These are phyloP conservation scores for Nymphaea thermarum DNA, from an alignment of 164 flowering plant genomes.

Conservation along the genomic window DNA sequence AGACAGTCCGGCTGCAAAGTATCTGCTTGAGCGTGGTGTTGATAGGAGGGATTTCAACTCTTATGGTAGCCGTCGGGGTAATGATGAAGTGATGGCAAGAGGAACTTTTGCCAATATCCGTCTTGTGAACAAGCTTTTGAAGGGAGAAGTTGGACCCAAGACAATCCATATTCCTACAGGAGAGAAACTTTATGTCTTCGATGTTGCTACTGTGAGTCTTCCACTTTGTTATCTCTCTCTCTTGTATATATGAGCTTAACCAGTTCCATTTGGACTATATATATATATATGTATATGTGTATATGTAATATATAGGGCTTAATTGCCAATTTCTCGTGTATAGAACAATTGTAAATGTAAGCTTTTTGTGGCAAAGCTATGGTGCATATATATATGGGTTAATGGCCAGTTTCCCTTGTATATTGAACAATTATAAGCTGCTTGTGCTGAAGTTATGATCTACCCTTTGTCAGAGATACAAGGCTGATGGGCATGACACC, in stretches of 20 bases:
- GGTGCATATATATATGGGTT: too few relatives aligned
- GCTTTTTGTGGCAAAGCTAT: too few relatives aligned
- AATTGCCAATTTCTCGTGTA: too few relatives aligned
- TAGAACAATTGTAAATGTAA: too few relatives aligned
- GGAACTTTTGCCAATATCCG: constrained; percentile 76
- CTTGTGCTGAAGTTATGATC: background rate
- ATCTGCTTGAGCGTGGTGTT: constrained; percentile 54
- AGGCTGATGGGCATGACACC: constrained; percentile 43
- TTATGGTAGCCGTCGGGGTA: constrained; percentile 74
- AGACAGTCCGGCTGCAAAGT: constrained; percentile 69
- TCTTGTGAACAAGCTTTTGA: constrained; percentile 55
- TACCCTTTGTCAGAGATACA: constrained; percentile 40
- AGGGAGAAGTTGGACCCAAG: constrained; percentile 66
- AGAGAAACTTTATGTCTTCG: constrained; percentile 52
- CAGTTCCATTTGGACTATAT: too few relatives aligned
- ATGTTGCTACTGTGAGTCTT: constrained; percentile 53
- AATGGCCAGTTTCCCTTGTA: too few relatives aligned
- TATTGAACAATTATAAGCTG: too few relatives aligned
- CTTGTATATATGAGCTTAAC: too few relatives aligned
- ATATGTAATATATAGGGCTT: too few relatives aligned
- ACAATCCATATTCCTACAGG: constrained; percentile 61
- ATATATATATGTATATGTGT: too few relatives aligned
- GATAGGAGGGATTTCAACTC: constrained; percentile 64
- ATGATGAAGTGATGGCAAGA: constrained; percentile 67
- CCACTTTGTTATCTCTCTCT: constrained; percentile 23